A percentile compares a stretch with the other conserved stretches of the same genome.
Conservation (phyloP, 2,329 filamentous ascomycete species). For the Aspergillus ustus region DNA sequence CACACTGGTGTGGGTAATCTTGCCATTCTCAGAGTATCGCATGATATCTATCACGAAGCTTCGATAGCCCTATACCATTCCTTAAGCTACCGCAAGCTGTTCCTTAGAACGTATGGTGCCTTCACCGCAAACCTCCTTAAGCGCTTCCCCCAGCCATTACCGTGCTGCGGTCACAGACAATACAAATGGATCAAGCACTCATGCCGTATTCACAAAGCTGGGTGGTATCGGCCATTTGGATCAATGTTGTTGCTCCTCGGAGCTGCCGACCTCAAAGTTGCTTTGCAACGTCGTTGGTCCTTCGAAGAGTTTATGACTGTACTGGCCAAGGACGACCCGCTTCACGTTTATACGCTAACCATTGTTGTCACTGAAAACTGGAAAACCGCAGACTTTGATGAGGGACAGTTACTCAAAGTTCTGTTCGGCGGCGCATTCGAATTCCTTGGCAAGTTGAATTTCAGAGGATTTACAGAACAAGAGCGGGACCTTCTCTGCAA, state of each 20-base stretch:
- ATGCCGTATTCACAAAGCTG: slow-evolving; percentile 11
- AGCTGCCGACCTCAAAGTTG: slow-evolving; percentile 14
- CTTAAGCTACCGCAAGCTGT: slow-evolving; percentile 21
- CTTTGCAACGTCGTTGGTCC: slow-evolving; percentile 21
- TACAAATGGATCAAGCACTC: slow-evolving; percentile 11
- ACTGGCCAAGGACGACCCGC: slow-evolving; percentile 15
- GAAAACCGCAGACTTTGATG: slow-evolving; percentile 23
- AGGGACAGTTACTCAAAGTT: slow-evolving; percentile 20
- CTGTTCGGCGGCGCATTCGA: slow-evolving; percentile 23
- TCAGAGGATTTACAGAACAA: slow-evolving; percentile 22
- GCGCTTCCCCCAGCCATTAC: slow-evolving; percentile 15
- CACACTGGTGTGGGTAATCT: slow-evolving; percentile 12
- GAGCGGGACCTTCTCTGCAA: slow-evolving; percentile 14
- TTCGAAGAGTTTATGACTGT: slow-evolving; percentile 22
- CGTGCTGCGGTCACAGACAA: slow-evolving; percentile 14
- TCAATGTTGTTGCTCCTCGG: slow-evolving; percentile 23
- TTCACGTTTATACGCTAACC: slow-evolving; percentile 19
- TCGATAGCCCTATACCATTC: slow-evolving; percentile 24
- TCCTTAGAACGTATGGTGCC: slow-evolving; percentile 20
- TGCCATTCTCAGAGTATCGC: slow-evolving; percentile 23
- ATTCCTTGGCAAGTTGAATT: slow-evolving; percentile 18
- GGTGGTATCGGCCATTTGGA: slow-evolving; percentile 17
- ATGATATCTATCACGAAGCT: slow-evolving; percentile 26
- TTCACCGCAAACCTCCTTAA: slow-evolving; percentile 20
- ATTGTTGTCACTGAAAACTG: slow-evolving; percentile 24